A percentile compares a stretch with the other conserved stretches of the same genome.
phyloP scores from a whole-genome alignment of 768 basidiomycete genomes.

The Omphalotus guepiniiformis region DNA sequence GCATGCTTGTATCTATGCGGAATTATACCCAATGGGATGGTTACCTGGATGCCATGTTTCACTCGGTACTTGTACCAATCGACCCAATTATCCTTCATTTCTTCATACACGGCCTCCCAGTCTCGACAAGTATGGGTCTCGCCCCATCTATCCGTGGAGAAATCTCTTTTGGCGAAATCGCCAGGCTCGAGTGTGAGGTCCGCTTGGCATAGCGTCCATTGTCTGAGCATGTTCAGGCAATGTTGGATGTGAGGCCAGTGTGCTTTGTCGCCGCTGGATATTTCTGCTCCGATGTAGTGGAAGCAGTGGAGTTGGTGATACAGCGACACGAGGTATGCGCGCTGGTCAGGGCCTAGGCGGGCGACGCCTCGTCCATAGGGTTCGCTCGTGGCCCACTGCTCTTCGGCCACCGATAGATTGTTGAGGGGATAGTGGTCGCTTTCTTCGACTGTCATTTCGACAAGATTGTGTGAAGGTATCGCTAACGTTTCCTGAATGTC shows the following conservation, averaged over 20 bases:
- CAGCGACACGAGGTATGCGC: conserved; percentile 30
- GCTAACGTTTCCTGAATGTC: neutral
- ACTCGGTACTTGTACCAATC: conserved; percentile 4
- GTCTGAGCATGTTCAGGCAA: conserved; percentile 27
- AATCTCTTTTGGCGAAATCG: conserved; percentile 9
- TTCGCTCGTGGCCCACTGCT: neutral
- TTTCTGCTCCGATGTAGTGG: conserved; percentile 22
- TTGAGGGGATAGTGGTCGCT: neutral
- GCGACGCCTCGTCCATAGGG: neutral
- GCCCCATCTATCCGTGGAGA: conserved; percentile 5
- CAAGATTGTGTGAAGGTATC: neutral
- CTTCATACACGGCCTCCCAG: conserved; percentile 13
- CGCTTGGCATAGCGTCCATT: conserved; percentile 24
- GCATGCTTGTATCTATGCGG: too few species aligned
- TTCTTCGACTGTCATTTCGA: neutral
- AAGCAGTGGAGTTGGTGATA: conserved; percentile 36
- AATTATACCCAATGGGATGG: too few species aligned
- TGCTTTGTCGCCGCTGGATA: conserved; percentile 13
- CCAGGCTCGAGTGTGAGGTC: conserved; percentile 27
- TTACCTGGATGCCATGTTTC: neutral
- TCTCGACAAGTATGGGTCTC: conserved; percentile 15
- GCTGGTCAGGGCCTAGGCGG: too few species aligned
- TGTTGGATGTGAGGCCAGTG: conserved; percentile 24
- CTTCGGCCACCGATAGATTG: neutral
- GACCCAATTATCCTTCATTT: conserved; percentile 10